A percentile compares a stretch with the other conserved stretches of the same genome.
phyloP scores from a whole-genome alignment of 176 grass and related monocot species.

The Otatea glauca region DNA sequence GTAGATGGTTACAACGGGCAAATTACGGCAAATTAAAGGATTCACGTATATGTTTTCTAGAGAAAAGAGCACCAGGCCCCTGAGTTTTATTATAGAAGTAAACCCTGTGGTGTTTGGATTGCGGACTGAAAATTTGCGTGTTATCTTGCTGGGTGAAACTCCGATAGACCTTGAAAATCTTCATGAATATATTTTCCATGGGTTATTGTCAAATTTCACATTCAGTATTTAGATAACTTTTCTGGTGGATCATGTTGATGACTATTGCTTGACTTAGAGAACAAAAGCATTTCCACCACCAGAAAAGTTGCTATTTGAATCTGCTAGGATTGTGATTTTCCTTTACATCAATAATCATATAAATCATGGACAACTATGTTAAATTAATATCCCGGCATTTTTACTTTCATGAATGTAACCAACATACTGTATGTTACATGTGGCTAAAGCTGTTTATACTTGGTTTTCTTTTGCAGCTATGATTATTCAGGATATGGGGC shows the following conservation, averaged over 20 bases:
- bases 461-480: constrained; percentile 70
- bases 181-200: constrained; percentile 4
- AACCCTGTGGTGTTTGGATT: not conserved
- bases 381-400: not conserved
- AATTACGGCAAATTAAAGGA: not conserved
- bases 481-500: constrained; percentile 99
- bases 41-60: not conserved
- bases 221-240: not conserved
- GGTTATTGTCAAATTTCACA: constrained; percentile 3
- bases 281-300: constrained; percentile 34
- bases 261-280: constrained; percentile 39
- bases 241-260: constrained; percentile 21
- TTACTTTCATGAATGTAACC: constrained; percentile 22
- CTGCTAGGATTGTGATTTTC: constrained; percentile 35
- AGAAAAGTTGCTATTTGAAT: constrained; percentile 25
- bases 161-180: not conserved
- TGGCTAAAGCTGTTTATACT: constrained; percentile 35
- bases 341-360: not conserved
- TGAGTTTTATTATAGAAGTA: not conserved
- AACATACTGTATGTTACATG: not conserved
- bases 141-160: not conserved
- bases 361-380: not conserved
- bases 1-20: not conserved
- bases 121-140: not conserved
- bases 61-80: not conserved